These are phyloP conservation scores for Wakefieldia striispora DNA, from an alignment of 768 basidiomycete genomes.

Conservation along the genomic window DNA sequence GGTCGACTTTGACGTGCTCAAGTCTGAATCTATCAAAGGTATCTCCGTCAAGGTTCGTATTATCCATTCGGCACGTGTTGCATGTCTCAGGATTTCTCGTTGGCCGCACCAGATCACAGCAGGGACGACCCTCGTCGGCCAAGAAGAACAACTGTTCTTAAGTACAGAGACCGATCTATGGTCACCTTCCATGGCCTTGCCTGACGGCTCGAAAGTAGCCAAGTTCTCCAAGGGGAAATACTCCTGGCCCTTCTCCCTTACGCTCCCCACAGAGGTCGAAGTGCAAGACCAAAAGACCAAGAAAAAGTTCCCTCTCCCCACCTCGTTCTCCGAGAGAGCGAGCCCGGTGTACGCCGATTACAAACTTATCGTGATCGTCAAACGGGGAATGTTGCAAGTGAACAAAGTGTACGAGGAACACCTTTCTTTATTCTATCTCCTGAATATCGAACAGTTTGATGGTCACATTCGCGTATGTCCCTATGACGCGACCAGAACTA, in stretches of 20 bases:
- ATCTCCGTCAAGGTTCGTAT: constrained; percentile 45
- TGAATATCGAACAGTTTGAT: constrained; percentile 25
- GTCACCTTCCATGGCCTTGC: constrained; percentile 30
- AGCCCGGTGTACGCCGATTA: constrained; percentile 59
- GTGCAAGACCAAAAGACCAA: constrained; percentile 38
- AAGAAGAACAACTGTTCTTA: constrained; percentile 51
- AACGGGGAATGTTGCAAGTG: constrained; percentile 45
- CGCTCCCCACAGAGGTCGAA: constrained; percentile 42
- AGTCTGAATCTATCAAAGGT: constrained; percentile 47
- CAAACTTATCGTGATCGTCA: constrained; percentile 47
- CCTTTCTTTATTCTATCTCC: not conserved
- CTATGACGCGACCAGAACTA: constrained; percentile 32
- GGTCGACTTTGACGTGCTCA: constrained; percentile 50
- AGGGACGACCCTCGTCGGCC: constrained; percentile 52
- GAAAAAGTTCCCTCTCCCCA: constrained; percentile 43
- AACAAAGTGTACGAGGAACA: constrained; percentile 43
- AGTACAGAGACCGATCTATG: constrained; percentile 43
- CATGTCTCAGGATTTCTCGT: too few relatives aligned
- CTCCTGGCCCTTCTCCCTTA: constrained; percentile 48
- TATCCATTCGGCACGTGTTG: not conserved
- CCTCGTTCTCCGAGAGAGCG: constrained; percentile 54
- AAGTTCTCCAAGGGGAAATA: constrained; percentile 44
- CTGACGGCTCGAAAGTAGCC: constrained; percentile 20
- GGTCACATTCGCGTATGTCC: constrained; percentile 34
- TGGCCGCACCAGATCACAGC: constrained; percentile 34